phyloP scores from a whole-genome alignment of 2,329 filamentous ascomycete genomes.

The Trichoderma sp. region DNA sequence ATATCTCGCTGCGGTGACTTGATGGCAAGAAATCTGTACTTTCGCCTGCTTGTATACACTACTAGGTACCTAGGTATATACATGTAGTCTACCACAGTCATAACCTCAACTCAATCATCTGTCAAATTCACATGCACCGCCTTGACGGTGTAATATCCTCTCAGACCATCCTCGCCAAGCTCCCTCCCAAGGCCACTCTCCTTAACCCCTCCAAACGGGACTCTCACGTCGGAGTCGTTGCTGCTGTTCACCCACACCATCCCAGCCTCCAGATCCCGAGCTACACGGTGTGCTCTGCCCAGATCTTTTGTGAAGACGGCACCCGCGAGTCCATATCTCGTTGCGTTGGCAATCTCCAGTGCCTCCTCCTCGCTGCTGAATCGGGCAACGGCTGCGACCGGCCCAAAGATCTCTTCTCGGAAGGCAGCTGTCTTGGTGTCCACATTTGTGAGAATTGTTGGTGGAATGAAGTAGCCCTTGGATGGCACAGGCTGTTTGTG shows the following conservation, averaged over 20 bases:
- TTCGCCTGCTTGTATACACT: not conserved
- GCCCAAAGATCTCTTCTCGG: constrained; percentile 37
- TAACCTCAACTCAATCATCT: not conserved
- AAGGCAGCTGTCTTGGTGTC: constrained; percentile 28
- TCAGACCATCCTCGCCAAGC: constrained; percentile 34
- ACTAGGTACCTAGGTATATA: no score
- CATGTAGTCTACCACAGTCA: not conserved
- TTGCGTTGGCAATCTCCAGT: constrained; percentile 38
- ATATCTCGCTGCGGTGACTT: not conserved
- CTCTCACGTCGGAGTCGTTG: constrained; percentile 35
- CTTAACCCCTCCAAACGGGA: constrained; percentile 39
- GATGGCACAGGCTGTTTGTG: constrained; percentile 19
- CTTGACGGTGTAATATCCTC: constrained; percentile 33
- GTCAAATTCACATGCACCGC: constrained; percentile 36
- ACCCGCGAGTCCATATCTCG: constrained; percentile 55
- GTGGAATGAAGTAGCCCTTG: constrained; percentile 33
- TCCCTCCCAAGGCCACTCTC: constrained; percentile 37
- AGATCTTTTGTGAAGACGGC: constrained; percentile 58
- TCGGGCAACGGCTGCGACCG: constrained; percentile 30
- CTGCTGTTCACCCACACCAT: constrained; percentile 45
- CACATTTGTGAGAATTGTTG: constrained; percentile 34
- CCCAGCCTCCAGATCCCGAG: constrained; percentile 57
- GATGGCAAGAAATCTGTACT: not conserved
- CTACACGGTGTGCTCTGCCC: constrained; percentile 40
- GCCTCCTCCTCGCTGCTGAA: constrained; percentile 36